A percentile compares a stretch with the other conserved stretches of the same genome.
These are phyloP conservation scores for Rubia occidens DNA, from an alignment of 305 asterid species.

Conservation along the genomic window DNA sequence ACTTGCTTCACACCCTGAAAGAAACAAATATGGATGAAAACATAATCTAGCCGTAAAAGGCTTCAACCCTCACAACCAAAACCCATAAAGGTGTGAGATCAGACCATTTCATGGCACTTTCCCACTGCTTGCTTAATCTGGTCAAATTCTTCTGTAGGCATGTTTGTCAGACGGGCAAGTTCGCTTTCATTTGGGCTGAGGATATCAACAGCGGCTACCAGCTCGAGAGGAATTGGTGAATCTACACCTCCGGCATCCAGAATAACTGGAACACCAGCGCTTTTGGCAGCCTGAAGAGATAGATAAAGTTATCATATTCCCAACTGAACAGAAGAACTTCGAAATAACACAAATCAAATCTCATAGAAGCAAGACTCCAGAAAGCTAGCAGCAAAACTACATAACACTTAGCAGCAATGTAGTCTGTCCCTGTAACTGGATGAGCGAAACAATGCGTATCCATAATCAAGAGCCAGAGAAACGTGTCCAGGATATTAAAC, in stretches of 20 bases:
- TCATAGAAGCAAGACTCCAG: background rate
- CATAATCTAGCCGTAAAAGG: background rate
- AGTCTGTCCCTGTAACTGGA: background rate
- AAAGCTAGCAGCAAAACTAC: background rate
- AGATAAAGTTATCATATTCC: slow-evolving; percentile 1
- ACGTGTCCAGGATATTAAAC: background rate
- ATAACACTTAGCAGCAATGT: background rate
- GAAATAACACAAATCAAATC: background rate
- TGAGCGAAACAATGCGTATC: background rate
- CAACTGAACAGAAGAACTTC: background rate
- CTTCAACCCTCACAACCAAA: background rate
- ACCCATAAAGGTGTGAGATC: slow-evolving; percentile 5
- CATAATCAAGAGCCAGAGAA: background rate
- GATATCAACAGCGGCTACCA: slow-evolving; percentile 46
- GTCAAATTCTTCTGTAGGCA: slow-evolving; percentile 73
- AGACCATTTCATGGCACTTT: slow-evolving; percentile 69
- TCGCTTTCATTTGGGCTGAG: slow-evolving; percentile 91
- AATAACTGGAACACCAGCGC: slow-evolving; percentile 67
- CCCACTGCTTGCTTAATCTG: slow-evolving; percentile 70
- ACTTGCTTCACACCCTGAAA: slow-evolving; percentile 81
- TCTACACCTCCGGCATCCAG: slow-evolving; percentile 95
- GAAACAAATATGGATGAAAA: background rate
- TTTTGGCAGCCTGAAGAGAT: slow-evolving; percentile 63
- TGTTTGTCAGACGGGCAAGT: slow-evolving; percentile 70
- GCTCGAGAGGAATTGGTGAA: slow-evolving; percentile 65